Percentiles rank a stretch among this genome's conserved stretches.
Evolutionary conservation across 2,329 filamentous ascomycete species (phyloP).

Genomic region (Cryphonectria nitschkei): DNA sequence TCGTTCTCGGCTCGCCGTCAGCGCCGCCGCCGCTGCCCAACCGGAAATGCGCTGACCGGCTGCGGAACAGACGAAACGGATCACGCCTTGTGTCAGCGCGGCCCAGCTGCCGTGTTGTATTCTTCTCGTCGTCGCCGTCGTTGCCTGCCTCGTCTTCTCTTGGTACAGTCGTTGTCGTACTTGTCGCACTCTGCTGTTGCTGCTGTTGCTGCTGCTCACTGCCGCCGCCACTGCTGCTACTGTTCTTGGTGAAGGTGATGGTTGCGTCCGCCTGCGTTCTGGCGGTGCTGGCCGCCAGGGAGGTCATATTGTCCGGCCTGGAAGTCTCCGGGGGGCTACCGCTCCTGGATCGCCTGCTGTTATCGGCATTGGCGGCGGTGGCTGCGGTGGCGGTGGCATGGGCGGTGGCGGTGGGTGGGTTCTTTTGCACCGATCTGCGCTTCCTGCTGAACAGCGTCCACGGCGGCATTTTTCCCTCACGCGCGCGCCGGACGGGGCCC

Average conservation of each 20-base stretch:
- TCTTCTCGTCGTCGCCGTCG: not conserved
- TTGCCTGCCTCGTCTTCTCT: not conserved
- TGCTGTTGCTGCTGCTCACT: conserved; percentile 3
- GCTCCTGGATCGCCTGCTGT: not conserved
- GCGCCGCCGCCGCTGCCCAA: not conserved
- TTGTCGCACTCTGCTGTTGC: conserved; percentile 2
- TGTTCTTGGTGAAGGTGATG: not conserved
- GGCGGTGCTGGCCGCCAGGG: not conserved
- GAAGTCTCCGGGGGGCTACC: not conserved
- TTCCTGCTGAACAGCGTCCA: conserved; percentile 18
- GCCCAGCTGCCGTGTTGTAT: not conserved
- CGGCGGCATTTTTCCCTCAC: conserved; percentile 12
- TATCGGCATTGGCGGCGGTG: not conserved
- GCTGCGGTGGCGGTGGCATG: not conserved
- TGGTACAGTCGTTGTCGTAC: not conserved
- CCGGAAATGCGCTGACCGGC: conserved; percentile 19
- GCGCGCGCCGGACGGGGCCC: not conserved
- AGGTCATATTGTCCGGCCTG: not conserved
- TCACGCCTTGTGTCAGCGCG: conserved; percentile 2
- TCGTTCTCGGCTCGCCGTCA: not conserved
- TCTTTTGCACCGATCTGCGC: conserved; percentile 12
- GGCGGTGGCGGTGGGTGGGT: conserved; percentile 4
- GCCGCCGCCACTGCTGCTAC: not conserved
- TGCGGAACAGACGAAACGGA: conserved; percentile 17
- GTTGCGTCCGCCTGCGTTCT: not conserved